A percentile compares a stretch with the other conserved stretches of the same genome.
These are phyloP conservation scores for Russula sp. DNA, from an alignment of 768 basidiomycete genomes.

Conservation along the genomic window DNA sequence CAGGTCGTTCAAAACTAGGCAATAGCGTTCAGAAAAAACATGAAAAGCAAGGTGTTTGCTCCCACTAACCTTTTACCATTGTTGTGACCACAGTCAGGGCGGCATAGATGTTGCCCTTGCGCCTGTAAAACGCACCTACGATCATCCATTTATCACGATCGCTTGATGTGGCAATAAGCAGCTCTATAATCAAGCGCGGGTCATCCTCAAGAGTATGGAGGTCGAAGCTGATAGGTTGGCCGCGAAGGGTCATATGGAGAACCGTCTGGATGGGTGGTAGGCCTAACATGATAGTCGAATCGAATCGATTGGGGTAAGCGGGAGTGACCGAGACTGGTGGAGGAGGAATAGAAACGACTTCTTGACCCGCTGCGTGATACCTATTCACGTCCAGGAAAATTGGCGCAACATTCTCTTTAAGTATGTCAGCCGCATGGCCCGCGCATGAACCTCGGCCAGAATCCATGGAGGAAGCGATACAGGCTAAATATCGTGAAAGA, in stretches of 20 bases:
- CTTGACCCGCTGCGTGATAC: not conserved
- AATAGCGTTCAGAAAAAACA: not conserved
- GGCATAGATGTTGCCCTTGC: constrained; percentile 45
- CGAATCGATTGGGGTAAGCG: not conserved
- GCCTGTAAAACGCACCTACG: constrained; percentile 52
- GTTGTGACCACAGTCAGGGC: constrained; percentile 45
- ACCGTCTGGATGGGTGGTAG: constrained; percentile 20
- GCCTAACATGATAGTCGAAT: constrained; percentile 9
- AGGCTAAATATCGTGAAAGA: not conserved
- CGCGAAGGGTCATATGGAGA: constrained; percentile 24
- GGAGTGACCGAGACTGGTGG: not conserved
- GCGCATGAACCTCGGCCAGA: not conserved
- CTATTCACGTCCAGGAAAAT: not conserved
- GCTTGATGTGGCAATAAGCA: constrained; percentile 45
- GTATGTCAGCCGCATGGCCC: not conserved
- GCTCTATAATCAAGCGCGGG: constrained; percentile 44
- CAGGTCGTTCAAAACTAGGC: constrained; percentile 43
- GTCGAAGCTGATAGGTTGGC: constrained; percentile 37
- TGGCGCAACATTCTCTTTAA: constrained; percentile 1
- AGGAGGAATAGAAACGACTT: not conserved
- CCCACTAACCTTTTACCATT: constrained; percentile 47
- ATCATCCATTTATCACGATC: constrained; percentile 57
- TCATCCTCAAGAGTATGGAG: constrained; percentile 46
- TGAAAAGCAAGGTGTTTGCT: not conserved
- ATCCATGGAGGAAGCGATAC: not conserved